Conservation (phyloP, 2,329 filamentous ascomycete species). For the Apiospora phragmitis region DNA sequence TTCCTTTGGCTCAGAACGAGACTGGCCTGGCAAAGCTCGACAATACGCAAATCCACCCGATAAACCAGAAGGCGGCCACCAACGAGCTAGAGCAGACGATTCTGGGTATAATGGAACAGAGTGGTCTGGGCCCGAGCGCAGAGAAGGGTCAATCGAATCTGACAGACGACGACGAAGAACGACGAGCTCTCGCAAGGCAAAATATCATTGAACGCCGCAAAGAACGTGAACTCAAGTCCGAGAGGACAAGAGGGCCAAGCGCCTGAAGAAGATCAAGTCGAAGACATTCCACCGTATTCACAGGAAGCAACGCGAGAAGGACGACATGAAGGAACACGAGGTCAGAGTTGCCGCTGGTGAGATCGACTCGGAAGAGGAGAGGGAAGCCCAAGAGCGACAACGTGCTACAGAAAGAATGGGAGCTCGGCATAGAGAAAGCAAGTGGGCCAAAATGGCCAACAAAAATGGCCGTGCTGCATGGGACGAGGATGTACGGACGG, state of each 20-base stretch:
- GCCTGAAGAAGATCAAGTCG: constrained; percentile 99
- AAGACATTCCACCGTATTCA: constrained; percentile 93
- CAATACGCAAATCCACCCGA: constrained; percentile 64
- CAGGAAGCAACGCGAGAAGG: constrained; percentile 66
- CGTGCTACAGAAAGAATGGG: constrained; percentile 85
- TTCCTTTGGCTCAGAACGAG: constrained; percentile 77
- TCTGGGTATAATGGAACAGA: constrained; percentile 85
- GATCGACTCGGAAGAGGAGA: constrained; percentile 65
- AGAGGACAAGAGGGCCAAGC: constrained; percentile 83
- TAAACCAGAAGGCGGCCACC: constrained; percentile 64
- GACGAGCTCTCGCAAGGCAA: constrained; percentile 70
- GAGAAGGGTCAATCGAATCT: constrained; percentile 52
- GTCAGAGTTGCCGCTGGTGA: constrained; percentile 57
- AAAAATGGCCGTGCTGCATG: constrained; percentile 78
- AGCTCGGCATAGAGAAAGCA: constrained; percentile 81
- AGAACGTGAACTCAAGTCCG: constrained; percentile 84
- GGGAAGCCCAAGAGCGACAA: constrained; percentile 67
- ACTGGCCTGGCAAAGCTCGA: constrained; percentile 58
- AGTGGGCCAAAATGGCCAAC: constrained; percentile 86
- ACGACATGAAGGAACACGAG: constrained; percentile 53
- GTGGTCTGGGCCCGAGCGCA: constrained; percentile 65
- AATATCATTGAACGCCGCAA: constrained; percentile 76
- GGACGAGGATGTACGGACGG: constrained; percentile 83
- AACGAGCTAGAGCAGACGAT: constrained; percentile 87
- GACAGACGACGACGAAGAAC: constrained; percentile 64